A percentile compares a stretch with the other conserved stretches of the same genome.
Conservation (phyloP, 805 yeast genomes). For the Saccharomycopsis sp. region DNA sequence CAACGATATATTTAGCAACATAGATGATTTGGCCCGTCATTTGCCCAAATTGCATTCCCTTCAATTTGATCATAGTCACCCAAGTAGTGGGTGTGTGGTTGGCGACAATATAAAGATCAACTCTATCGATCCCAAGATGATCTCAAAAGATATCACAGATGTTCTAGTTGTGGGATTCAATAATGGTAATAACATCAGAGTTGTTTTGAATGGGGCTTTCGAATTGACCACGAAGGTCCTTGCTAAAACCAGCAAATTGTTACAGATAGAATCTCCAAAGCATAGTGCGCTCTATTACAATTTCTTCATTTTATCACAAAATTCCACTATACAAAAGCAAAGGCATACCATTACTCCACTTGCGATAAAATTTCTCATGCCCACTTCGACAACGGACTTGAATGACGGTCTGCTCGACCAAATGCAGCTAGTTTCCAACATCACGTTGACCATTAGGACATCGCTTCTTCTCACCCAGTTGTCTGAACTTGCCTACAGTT, state of each 20-base stretch:
- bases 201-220: not conserved
- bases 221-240: not conserved
- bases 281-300: not conserved
- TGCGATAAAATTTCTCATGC: not conserved
- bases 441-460: constrained; percentile 28
- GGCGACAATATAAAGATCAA: not conserved
- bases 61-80: not conserved
- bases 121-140: not conserved
- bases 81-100: not conserved
- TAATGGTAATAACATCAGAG: not conserved
- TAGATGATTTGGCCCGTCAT: not conserved
- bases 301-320: not conserved
- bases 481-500: constrained; percentile 28
- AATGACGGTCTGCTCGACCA: not conserved
- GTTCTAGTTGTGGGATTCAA: not conserved
- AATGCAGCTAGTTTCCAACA: not conserved
- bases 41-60: not conserved
- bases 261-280: not conserved
- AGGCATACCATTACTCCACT: constrained; percentile 1
- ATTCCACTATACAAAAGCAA: not conserved
- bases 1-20: not conserved
- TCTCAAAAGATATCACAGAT: not conserved
- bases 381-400: not conserved
- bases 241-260: not conserved
- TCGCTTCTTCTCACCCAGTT: constrained; percentile 29